Evolutionary conservation across 2,329 filamentous ascomycete species (phyloP), one percentile per base, ranked within the genome.

Genomic region (Venturiaceae sp.): DNA sequence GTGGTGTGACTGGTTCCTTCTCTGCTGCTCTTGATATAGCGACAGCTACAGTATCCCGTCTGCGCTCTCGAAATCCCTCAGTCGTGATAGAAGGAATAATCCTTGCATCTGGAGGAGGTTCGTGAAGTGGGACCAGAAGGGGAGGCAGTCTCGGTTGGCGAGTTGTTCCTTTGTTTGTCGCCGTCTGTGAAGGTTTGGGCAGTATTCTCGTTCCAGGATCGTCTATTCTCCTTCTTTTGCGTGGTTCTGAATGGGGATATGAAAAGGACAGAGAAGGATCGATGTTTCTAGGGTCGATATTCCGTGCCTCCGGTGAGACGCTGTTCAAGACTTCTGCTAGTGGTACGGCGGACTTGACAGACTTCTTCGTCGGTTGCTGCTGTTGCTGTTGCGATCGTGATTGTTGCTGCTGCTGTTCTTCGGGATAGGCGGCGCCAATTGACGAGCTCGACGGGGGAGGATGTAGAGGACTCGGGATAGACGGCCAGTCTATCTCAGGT

Each of bases 51-150:
- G 44, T 19, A 36, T 41, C 39, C 30, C 52, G 13, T n/a, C 50
- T 32, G 28, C 30, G 19, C 23, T 52, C 57, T 28, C 32, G 21
- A 6, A 53, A 39, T 5, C 30, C 60, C 8, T 53, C 54, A 13
- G 58, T 57, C 3, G 33, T 80, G 58, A 86, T 86, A 3, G 81
- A 81, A 5, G 83, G 83, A 53, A 85, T 78, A 6, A 85, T 69
- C 13, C 80, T 77, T 50, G 81, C 81, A 66, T 84, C 80, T 8
- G 82, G 82, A 14, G 83, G 83, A 2, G 83, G 83, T 62, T 86
- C 82, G 68, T 85, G 82, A 46, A 86, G 68, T 7, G 82, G 82
- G 64, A 83, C 83, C 11, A 86, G 68, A 16, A 78, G 68, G 7
- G 77, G 77, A 14, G 76, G 76, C 53, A 79, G 73, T 26, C 72